phyloP scores from a whole-genome alignment of 139 green algal species.

The Chlamydomonas sphaeroides region DNA sequence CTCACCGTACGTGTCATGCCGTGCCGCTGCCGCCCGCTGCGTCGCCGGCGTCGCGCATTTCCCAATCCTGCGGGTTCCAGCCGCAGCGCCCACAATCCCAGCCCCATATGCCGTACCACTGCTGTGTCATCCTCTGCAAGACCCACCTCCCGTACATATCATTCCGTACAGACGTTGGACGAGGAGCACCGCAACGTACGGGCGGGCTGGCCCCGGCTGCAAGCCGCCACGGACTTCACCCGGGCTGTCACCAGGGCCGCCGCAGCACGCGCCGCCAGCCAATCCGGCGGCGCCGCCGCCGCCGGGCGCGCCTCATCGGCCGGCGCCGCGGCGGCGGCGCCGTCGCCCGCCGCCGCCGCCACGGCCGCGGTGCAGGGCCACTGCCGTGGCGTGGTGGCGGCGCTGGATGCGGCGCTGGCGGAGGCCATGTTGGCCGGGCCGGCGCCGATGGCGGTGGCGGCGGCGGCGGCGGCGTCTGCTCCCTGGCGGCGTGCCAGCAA shows the following conservation, averaged over 20 bases:
- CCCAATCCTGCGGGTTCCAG: too few relatives aligned
- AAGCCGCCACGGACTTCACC: conserved; percentile 8
- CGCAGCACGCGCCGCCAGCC: neutral
- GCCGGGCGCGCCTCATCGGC: neutral
- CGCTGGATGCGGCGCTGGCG: conserved; percentile 2
- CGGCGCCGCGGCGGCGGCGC: neutral
- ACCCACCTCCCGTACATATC: too few relatives aligned
- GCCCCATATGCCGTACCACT: too few relatives aligned
- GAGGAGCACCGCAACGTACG: conserved; percentile 6
- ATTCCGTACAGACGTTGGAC: neutral
- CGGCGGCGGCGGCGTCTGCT: too few relatives aligned
- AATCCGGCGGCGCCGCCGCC: neutral
- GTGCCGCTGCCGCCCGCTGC: too few relatives aligned
- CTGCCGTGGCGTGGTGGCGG: conserved; percentile 11
- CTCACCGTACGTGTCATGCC: too few relatives aligned
- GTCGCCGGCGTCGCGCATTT: too few relatives aligned
- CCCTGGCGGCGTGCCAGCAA: neutral
- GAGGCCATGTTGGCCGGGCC: conserved; percentile 1
- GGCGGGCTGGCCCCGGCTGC: neutral
- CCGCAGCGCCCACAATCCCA: too few relatives aligned
- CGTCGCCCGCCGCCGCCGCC: neutral
- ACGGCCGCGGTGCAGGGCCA: conserved; percentile 3
- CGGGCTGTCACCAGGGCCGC: neutral
- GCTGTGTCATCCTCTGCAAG: too few relatives aligned
- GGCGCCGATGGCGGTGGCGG: neutral